Conservation (phyloP, 192 early-diverging fungal genomes). For the Coemansia sp. region DNA sequence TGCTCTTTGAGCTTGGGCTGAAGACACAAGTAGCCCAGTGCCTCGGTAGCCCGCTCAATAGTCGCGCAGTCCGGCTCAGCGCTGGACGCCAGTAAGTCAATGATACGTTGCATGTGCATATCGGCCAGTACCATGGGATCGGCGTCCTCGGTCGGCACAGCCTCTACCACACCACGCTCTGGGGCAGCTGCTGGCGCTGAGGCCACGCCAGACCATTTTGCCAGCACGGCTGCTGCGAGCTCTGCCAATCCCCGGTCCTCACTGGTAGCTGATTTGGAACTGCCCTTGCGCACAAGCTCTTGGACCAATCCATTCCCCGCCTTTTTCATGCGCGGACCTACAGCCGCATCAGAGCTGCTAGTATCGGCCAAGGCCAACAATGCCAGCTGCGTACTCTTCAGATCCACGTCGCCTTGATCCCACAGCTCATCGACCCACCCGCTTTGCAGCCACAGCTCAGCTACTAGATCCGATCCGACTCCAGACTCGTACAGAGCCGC, state of each 20-base stretch:
- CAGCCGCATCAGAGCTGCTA: constrained; percentile 58
- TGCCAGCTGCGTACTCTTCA: constrained; percentile 65
- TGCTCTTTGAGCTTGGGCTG: constrained; percentile 69
- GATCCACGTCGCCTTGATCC: constrained; percentile 80
- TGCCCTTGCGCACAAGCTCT: constrained; percentile 57
- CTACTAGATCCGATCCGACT: constrained; percentile 55
- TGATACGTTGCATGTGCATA: constrained; percentile 34
- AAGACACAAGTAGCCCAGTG: constrained; percentile 79
- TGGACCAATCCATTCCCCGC: constrained; percentile 62
- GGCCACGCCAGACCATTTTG: constrained; percentile 61
- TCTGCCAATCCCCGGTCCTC: constrained; percentile 58
- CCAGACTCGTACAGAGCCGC: constrained; percentile 70
- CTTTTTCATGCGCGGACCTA: constrained; percentile 65
- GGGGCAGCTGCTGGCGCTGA: constrained; percentile 29
- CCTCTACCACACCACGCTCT: constrained; percentile 6
- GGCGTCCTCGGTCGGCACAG: constrained; percentile 15
- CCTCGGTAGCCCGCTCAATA: constrained; percentile 68
- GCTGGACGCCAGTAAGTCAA: constrained; percentile 17
- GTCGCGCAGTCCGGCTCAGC: constrained; percentile 31
- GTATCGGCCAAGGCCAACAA: constrained; percentile 46
- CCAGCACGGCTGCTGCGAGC: constrained; percentile 61
- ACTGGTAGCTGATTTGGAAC: constrained; percentile 19
- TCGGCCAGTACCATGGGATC: constrained; percentile 40
- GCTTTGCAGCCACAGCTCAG: constrained; percentile 60
- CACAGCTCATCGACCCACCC: constrained; percentile 74